Percentiles rank a stretch among this genome's conserved stretches.
phyloP scores from a whole-genome alignment of 345 rosid genomes.

The Hevea brasiliensis region DNA sequence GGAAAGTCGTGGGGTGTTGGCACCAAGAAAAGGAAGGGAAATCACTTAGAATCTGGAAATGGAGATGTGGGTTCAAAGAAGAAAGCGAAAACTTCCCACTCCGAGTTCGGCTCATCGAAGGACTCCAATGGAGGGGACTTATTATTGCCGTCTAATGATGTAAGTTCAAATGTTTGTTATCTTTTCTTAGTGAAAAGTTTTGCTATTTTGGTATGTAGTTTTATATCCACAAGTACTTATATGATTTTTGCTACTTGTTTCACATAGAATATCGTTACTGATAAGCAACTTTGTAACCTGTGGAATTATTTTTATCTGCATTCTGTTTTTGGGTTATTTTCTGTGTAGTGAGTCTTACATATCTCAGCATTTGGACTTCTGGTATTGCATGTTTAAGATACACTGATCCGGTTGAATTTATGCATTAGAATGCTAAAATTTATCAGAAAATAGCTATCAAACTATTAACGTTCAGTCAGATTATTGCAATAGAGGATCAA shows the following conservation, averaged over 20 bases:
- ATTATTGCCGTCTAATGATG: slow-evolving; percentile 25
- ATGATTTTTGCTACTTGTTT: slow-evolving; percentile 3
- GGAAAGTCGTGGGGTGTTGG: slow-evolving; percentile 52
- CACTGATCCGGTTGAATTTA: not conserved
- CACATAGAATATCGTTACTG: not conserved
- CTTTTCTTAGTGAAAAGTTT: not conserved
- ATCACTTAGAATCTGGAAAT: slow-evolving; percentile 32
- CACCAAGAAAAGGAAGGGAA: slow-evolving; percentile 65
- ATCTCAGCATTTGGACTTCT: not conserved
- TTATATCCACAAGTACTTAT: not conserved
- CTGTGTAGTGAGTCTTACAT: not conserved
- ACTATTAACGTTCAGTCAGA: not conserved
- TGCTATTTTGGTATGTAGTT: not conserved
- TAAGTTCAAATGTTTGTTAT: slow-evolving; percentile 21
- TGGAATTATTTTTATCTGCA: not conserved
- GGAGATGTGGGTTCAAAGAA: slow-evolving; percentile 44
- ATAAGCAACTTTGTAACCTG: not conserved
- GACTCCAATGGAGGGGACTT: slow-evolving; percentile 15
- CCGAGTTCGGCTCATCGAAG: slow-evolving; percentile 14
- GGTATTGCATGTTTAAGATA: slow-evolving; percentile 16
- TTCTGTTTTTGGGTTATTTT: not conserved
- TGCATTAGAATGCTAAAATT: not conserved
- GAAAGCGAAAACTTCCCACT: slow-evolving; percentile 42
- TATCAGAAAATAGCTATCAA: not conserved
- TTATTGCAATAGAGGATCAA: not conserved